Evolutionary conservation across 2,329 filamentous ascomycete species (phyloP), one percentile per base, ranked within the genome.

Genomic region (Cytospora schulzeri): DNA sequence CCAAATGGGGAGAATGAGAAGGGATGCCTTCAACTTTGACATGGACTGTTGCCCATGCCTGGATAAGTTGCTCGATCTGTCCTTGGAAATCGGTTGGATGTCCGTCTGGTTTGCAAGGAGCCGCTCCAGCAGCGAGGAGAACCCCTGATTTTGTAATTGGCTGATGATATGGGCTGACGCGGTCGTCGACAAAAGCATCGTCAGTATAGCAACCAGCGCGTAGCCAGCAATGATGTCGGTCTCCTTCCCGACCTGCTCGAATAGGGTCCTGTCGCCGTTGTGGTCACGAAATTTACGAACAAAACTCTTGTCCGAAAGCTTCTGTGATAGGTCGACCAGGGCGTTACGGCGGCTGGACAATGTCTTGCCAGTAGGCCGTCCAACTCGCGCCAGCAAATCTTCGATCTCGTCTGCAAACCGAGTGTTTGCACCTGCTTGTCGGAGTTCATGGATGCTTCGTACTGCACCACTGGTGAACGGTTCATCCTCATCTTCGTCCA

Each of bases 281-380:
- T 92, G 88, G 67, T 93, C 88, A 24, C 90, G 83, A 70, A 97
- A 93, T 67, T 91, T 88, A 22, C 82, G 80, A 31, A 86, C 79
- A 70, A 91, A 93, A 0, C 80, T 80, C 70, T 88, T 87, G 57
- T 88, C 79, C 57, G 83, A 82, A 51, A 89, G 78, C 70, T 86
- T 87, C 53, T 82, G 79, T 1, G 83, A 83, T 51, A 90, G 73
- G 67, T 90, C 87, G 5, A 89, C 75, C 51, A 90, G 75, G 1
- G 85, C 85, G 60, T 83, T 82, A 60, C 87, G 80, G 67, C 87
- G 79, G 70, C 85, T 78, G 0, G 85, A 85, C 4, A 79, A 78
- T 8, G 81, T 73, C 41, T 80, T 78, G 17, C 72, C 70, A 29
- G 75, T 76, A 0, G 85, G 85, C 7, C 70, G 73, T 45, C 85